phyloP scores from a whole-genome alignment of 192 early-diverging fungal species.

The Coemansia sp. region DNA sequence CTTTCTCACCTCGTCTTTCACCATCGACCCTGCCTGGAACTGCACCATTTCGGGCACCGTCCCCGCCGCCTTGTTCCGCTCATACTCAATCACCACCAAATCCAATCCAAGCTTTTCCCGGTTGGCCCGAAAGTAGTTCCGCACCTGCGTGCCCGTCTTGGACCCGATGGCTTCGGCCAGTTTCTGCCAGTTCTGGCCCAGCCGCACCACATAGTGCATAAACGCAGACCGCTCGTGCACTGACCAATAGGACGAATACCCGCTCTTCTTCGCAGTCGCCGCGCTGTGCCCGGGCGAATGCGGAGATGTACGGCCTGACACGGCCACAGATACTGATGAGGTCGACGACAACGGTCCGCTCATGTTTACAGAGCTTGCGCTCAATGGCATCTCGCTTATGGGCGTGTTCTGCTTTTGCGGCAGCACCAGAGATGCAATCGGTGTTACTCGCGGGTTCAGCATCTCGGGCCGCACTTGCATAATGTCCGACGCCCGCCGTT shows the following conservation, averaged over 20 bases:
- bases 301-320: constrained; percentile 4
- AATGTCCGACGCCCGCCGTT: constrained; percentile 18
- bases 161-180: constrained; percentile 70
- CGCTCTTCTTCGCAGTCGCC: constrained; percentile 44
- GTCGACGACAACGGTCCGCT: not conserved
- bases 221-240: constrained; percentile 76
- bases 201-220: constrained; percentile 56
- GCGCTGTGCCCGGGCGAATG: constrained; percentile 16
- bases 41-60: constrained; percentile 29
- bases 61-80: constrained; percentile 28
- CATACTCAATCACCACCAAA: constrained; percentile 34
- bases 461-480: constrained; percentile 28
- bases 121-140: constrained; percentile 77
- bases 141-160: constrained; percentile 81
- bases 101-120: constrained; percentile 58
- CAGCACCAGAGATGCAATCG: constrained; percentile 27
- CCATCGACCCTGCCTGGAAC: constrained; percentile 14
- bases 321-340: not conserved
- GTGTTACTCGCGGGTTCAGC: constrained; percentile 13
- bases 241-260: constrained; percentile 88
- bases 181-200: constrained; percentile 78
- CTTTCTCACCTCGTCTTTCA: constrained; percentile 15
- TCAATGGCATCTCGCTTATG: not conserved
- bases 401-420: constrained; percentile 9
- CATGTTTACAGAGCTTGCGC: not conserved